These are phyloP conservation scores for Podospora sp. DNA, from an alignment of 495 filamentous ascomycete genomes.

Conservation along the genomic window DNA sequence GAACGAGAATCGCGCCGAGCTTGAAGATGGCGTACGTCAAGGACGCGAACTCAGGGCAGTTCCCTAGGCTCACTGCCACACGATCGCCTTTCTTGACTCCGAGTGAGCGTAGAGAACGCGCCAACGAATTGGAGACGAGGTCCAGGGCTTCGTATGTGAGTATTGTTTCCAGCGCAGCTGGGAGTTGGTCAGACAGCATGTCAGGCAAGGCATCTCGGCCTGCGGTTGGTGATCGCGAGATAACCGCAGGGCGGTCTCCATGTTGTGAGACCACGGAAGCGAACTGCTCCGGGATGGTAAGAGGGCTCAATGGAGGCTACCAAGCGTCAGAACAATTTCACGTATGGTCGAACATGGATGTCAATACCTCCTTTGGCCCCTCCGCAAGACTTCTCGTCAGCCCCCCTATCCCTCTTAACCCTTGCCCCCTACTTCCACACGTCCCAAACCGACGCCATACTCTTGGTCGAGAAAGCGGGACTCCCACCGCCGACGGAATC, in stretches of 20 bases:
- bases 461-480: background rate
- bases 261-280: conserved; percentile 64
- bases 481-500: background rate
- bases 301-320: conserved; percentile 33
- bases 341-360: background rate
- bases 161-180: conserved; percentile 43
- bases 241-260: conserved; percentile 72
- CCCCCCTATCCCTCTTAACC: conserved; percentile 15
- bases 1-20: conserved; percentile 87
- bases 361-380: conserved; percentile 31
- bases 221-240: conserved; percentile 42
- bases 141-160: conserved; percentile 78
- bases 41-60: conserved; percentile 78
- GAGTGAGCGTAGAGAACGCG: conserved; percentile 68
- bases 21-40: conserved; percentile 90
- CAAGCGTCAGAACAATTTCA: background rate
- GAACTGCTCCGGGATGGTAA: conserved; percentile 83
- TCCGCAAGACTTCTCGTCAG: conserved; percentile 27
- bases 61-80: conserved; percentile 84
- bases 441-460: background rate
- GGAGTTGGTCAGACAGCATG: conserved; percentile 18
- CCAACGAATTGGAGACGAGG: conserved; percentile 72
- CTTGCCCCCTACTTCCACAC: background rate
- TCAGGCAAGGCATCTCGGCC: conserved; percentile 18
- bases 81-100: conserved; percentile 85